phyloP scores from a whole-genome alignment of 1,139 yeast genomes.

The Schwanniomyces etchellsii region DNA sequence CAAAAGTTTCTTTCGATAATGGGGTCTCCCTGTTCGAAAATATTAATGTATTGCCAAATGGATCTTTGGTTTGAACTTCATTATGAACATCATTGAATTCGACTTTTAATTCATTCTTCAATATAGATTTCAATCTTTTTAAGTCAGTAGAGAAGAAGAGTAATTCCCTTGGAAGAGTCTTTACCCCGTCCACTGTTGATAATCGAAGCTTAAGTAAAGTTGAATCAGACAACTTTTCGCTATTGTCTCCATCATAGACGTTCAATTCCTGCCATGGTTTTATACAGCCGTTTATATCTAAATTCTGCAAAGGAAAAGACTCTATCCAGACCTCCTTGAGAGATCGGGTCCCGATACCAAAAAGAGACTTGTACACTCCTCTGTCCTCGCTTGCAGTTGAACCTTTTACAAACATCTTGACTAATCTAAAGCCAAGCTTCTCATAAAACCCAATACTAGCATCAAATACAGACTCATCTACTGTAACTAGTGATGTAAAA shows the following conservation, averaged over 20 bases:
- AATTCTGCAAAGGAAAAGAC: conserved; percentile 54
- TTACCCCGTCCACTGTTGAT: conserved; percentile 25
- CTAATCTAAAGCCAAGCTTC: conserved; percentile 51
- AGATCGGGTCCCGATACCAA: conserved; percentile 61
- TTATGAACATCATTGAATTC: conserved; percentile 12
- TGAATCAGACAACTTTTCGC: conserved; percentile 22
- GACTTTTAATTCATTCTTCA: conserved; percentile 17
- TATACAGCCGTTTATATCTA: conserved; percentile 40
- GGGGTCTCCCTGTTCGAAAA: conserved; percentile 35
- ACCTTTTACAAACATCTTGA: conserved; percentile 13
- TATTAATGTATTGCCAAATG: conserved; percentile 48
- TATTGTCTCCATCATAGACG: conserved; percentile 47
- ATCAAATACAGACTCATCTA: conserved; percentile 40
- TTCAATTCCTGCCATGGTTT: conserved; percentile 56
- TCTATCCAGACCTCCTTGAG: conserved; percentile 68
- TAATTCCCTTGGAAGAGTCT: conserved; percentile 28
- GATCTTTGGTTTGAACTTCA: conserved; percentile 38
- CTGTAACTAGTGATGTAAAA: conserved; percentile 58
- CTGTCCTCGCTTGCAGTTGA: not conserved
- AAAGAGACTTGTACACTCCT: not conserved
- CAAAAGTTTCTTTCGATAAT: conserved; percentile 22
- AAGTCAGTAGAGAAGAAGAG: conserved; percentile 51
- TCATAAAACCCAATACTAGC: conserved; percentile 49
- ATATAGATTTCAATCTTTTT: conserved; percentile 26
- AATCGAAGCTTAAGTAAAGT: conserved; percentile 54